These are phyloP conservation scores for Aristolochia fimbriata DNA, from an alignment of 164 flowering plant species.

Conservation along the genomic window DNA sequence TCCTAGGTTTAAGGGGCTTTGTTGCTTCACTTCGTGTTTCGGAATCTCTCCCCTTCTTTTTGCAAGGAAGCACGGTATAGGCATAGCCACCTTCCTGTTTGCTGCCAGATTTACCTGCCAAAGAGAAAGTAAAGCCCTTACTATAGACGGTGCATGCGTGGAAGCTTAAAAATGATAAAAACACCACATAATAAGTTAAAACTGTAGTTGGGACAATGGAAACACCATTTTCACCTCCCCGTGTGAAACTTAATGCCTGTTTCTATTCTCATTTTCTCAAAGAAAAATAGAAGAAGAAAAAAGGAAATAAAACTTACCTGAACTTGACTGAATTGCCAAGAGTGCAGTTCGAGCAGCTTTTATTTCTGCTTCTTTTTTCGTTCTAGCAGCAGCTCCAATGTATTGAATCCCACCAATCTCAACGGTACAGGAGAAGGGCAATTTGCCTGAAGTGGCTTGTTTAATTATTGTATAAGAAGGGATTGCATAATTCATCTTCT, in stretches of 20 bases:
- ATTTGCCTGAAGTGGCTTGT: conserved; percentile 28
- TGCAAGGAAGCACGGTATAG: conserved; percentile 61
- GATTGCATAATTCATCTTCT: conserved; percentile 80
- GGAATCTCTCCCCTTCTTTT: conserved; percentile 37
- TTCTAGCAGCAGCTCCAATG: conserved; percentile 70
- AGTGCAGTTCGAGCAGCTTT: conserved; percentile 95
- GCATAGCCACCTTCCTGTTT: conserved; percentile 18
- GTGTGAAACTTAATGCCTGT: not conserved
- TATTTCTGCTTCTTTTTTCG: conserved; percentile 95
- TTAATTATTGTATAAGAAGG: conserved; percentile 64
- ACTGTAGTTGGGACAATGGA: too few relatives aligned
- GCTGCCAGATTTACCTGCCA: conserved; percentile 11
- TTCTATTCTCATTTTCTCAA: not conserved
- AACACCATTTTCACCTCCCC: not conserved
- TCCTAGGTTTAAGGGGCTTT: conserved; percentile 47
- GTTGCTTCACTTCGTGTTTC: conserved; percentile 17
- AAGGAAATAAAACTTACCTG: not conserved
- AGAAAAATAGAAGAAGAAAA: not conserved
- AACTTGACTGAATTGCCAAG: conserved; percentile 50
- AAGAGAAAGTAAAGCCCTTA: not conserved
- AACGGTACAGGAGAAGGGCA: conserved; percentile 48
- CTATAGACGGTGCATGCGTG: not conserved
- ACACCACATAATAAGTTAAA: too few relatives aligned
- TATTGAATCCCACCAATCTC: conserved; percentile 80
- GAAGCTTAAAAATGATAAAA: too few relatives aligned